These are phyloP conservation scores for Cadophora sp. DNA, from an alignment of 2,329 filamentous ascomycete species.

Conservation along the genomic window DNA sequence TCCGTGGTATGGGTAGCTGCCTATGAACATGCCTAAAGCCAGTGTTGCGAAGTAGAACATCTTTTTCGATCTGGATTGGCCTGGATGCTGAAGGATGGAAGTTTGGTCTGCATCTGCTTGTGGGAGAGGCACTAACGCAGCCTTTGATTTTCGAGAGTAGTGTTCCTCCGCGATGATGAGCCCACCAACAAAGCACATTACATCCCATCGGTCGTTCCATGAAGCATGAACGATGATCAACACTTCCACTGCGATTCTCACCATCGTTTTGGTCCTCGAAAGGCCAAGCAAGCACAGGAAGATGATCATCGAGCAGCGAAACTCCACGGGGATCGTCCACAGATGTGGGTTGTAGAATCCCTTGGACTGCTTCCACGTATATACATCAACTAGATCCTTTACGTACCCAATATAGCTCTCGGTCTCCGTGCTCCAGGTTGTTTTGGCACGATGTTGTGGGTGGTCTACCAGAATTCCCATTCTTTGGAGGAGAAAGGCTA, in stretches of 20 bases:
- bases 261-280: conserved; percentile 17
- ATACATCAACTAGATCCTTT: conserved; percentile 12
- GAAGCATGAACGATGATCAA: conserved; percentile 22
- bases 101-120: neutral
- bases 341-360: conserved; percentile 27
- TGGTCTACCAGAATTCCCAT: conserved; percentile 19
- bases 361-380: conserved; percentile 11
- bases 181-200: conserved; percentile 34
- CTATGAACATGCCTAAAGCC: neutral
- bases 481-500: conserved; percentile 30
- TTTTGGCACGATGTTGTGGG: conserved; percentile 13
- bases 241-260: conserved; percentile 22
- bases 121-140: neutral
- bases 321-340: conserved; percentile 33
- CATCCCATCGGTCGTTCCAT: conserved; percentile 25
- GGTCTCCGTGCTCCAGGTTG: conserved; percentile 22
- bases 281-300: conserved; percentile 30
- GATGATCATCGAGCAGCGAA: conserved; percentile 30
- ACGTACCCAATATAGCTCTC: conserved; percentile 20
- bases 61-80: neutral
- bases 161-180: conserved; percentile 31
- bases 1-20: neutral
- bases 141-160: conserved; percentile 23
- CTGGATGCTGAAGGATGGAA: neutral
- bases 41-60: neutral